Percentiles rank a stretch among this genome's conserved stretches.
Evolutionary conservation across 768 basidiomycete genomes (phyloP).

Genomic region (Sarcomyxa edulis): DNA sequence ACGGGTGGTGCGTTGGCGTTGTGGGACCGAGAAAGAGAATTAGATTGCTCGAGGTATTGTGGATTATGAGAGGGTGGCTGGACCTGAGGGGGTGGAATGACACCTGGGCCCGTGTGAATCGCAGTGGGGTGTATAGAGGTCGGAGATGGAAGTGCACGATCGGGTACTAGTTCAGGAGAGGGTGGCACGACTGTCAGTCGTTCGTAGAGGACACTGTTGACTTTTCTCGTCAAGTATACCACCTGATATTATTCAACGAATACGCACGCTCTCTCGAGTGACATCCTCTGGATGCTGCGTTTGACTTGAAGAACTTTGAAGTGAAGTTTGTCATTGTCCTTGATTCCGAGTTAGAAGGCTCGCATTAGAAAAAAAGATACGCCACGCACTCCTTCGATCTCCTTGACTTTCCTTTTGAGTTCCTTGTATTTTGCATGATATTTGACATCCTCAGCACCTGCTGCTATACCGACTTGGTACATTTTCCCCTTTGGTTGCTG

Average conservation of each 20-base stretch:
- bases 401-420: conserved; percentile 81
- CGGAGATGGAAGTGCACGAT: conserved; percentile 28
- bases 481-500: conserved; percentile 40
- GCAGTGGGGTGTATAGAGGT: conserved; percentile 22
- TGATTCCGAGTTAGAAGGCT: too few species aligned
- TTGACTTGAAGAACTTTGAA: conserved; percentile 77
- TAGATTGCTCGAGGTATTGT: conserved; percentile 29
- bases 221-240: conserved; percentile 11
- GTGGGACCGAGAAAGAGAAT: too few species aligned
- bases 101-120: conserved; percentile 14
- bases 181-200: conserved; percentile 60
- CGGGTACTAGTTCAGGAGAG: conserved; percentile 45
- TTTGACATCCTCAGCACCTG: conserved; percentile 80
- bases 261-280: conserved; percentile 86
- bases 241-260: conserved; percentile 22
- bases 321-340: conserved; percentile 89
- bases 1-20: too few species aligned
- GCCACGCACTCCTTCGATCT: conserved; percentile 78
- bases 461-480: conserved; percentile 58
- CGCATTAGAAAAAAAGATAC: conserved; percentile 20
- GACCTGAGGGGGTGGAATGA: conserved; percentile 20
- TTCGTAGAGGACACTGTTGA: conserved; percentile 67
- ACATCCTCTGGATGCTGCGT: conserved; percentile 80
- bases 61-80: conserved; percentile 27
- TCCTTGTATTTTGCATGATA: conserved; percentile 88